Conservation (phyloP, 371 early-diverging fungal genomes). For the Haplosporangium sp. region DNA sequence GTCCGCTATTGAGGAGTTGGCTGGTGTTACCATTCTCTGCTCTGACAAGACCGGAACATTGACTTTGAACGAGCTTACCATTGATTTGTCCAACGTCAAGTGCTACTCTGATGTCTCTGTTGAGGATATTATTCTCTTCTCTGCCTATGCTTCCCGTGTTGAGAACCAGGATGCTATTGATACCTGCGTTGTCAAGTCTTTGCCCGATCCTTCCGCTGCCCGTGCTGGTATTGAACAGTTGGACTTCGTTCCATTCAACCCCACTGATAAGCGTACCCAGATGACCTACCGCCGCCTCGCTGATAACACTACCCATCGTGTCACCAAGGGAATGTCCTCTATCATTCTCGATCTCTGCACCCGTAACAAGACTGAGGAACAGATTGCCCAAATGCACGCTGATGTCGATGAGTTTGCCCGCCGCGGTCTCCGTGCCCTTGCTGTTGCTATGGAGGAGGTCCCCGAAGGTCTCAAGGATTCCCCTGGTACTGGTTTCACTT, state of each 20-base stretch:
- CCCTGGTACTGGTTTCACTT: slow-evolving; percentile 67
- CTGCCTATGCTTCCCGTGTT: slow-evolving; percentile 74
- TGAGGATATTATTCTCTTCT: slow-evolving; percentile 70
- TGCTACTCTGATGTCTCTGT: slow-evolving; percentile 66
- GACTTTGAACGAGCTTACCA: slow-evolving; percentile 91
- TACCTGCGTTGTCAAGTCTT: slow-evolving; percentile 75
- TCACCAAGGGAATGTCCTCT: slow-evolving; percentile 82
- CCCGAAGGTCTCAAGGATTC: slow-evolving; percentile 62
- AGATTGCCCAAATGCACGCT: slow-evolving; percentile 66
- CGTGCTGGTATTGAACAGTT: slow-evolving; percentile 75
- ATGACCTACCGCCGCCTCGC: slow-evolving; percentile 74
- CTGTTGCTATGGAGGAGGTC: slow-evolving; percentile 77
- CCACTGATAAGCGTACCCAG: slow-evolving; percentile 88
- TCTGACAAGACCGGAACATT: slow-evolving; percentile 98
- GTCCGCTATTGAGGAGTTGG: slow-evolving; percentile 92
- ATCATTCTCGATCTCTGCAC: slow-evolving; percentile 77
- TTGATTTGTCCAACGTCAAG: slow-evolving; percentile 74
- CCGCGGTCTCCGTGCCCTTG: slow-evolving; percentile 88
- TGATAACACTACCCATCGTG: slow-evolving; percentile 71
- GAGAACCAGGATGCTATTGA: slow-evolving; percentile 85
- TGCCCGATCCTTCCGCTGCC: slow-evolving; percentile 67
- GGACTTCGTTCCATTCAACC: slow-evolving; percentile 89
- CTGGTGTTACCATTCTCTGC: slow-evolving; percentile 93
- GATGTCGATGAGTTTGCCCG: slow-evolving; percentile 81
- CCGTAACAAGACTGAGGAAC: slow-evolving; percentile 71